These are phyloP conservation scores for Ampelocalamus luodianensis DNA, from an alignment of 176 grass and related monocot genomes.

Conservation along the genomic window DNA sequence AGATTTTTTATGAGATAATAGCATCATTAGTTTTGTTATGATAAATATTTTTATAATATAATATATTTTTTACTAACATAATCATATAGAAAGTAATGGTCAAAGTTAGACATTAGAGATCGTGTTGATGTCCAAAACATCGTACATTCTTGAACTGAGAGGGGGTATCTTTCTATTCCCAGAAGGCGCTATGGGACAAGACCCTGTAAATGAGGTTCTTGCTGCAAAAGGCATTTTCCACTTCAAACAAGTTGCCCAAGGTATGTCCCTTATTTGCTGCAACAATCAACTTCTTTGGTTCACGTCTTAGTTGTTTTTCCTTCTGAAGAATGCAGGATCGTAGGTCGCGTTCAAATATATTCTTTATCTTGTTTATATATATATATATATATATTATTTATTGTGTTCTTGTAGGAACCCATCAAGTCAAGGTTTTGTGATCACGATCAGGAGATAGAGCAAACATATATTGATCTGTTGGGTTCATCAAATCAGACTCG, in stretches of 20 bases:
- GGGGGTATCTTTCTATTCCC: slow-evolving; percentile 2
- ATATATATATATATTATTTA: background rate
- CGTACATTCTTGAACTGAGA: too few relatives aligned
- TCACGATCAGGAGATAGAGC: slow-evolving; percentile 55
- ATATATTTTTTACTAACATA: too few relatives aligned
- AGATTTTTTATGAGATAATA: too few relatives aligned
- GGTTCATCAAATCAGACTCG: slow-evolving; percentile 60
- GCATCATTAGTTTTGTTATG: too few relatives aligned
- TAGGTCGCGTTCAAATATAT: background rate
- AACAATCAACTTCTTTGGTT: slow-evolving; percentile 1
- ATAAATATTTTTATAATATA: too few relatives aligned
- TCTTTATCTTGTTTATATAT: background rate
- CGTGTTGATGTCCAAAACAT: too few relatives aligned
- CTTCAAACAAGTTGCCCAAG: slow-evolving; percentile 88
- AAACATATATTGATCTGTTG: slow-evolving; percentile 72
- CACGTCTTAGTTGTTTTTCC: background rate
- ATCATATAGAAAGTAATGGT: too few relatives aligned
- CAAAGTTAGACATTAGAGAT: too few relatives aligned
- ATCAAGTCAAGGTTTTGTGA: slow-evolving; percentile 62
- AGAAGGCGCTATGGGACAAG: slow-evolving; percentile 82
- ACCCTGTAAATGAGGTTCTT: slow-evolving; percentile 84
- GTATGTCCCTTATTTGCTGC: slow-evolving; percentile 34
- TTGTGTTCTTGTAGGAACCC: slow-evolving; percentile 66
- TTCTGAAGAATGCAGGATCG: background rate
- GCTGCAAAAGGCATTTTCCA: slow-evolving; percentile 81